Conservation (phyloP, 805 yeast species). For the Candida vartiovaarae region DNA sequence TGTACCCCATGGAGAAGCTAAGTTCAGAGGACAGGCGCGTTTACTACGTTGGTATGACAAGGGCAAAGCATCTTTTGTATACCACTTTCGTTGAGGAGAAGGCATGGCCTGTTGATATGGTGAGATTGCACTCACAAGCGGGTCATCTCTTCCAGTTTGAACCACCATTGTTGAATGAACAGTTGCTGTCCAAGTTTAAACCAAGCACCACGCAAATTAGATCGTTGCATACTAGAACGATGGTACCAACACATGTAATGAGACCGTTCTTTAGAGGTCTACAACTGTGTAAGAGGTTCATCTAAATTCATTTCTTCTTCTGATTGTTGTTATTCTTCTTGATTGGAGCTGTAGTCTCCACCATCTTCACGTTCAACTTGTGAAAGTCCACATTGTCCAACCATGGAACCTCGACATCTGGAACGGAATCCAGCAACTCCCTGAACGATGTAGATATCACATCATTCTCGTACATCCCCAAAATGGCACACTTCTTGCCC, state of each 20-base stretch:
- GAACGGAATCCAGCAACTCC: conserved; percentile 21
- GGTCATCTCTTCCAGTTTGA: conserved; percentile 2
- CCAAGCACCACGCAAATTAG: background rate
- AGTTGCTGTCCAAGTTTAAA: conserved; percentile 1
- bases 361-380: conserved; percentile 34
- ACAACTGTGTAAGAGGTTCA: background rate
- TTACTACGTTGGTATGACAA: conserved; percentile 59
- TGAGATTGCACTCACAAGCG: background rate
- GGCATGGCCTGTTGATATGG: background rate
- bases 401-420: conserved; percentile 40
- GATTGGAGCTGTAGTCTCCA: conserved; percentile 42
- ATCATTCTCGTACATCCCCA: conserved; percentile 20
- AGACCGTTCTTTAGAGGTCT: background rate
- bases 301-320: conserved; percentile 9
- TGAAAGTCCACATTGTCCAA: conserved; percentile 30
- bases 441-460: conserved; percentile 20
- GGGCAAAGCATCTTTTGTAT: conserved; percentile 42
- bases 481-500: conserved; percentile 28
- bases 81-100: conserved; percentile 8
- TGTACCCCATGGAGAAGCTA: conserved; percentile 1
- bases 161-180: conserved; percentile 1
- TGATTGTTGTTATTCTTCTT: conserved; percentile 15
- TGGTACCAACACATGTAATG: background rate
- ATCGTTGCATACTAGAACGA: background rate
- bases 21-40: conserved; percentile 31